Evolutionary conservation across 345 rosid species (phyloP), one percentile per base, ranked within the genome.

Genomic region (Pistacia vera): DNA sequence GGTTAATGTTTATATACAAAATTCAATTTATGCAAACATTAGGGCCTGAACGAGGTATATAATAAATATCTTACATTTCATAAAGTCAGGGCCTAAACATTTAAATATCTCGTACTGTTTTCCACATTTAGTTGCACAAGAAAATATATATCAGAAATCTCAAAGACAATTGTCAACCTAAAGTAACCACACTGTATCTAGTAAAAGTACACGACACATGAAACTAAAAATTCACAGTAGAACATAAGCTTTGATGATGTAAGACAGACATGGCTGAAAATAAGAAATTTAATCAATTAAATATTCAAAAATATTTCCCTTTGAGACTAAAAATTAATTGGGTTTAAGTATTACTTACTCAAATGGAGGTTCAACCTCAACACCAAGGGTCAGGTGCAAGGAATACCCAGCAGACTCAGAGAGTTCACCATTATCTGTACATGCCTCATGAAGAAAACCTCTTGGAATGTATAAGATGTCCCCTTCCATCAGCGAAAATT

Each of bases 291-390:
- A n/a, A 70, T 18, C 59, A 70, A n/a, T 57, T 69, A 55, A 70
- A 61, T 55, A 25, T 11, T 16, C 1, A 33, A 25, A 54, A 2
- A n/a, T 67, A 12, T 67, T 68, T 0, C 35, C 16, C 2, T 13
- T 6, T 20, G 2, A 1, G 5, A 49, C 14, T 8, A 68, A 10
- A 41, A 66, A 8, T 3, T 46, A 16, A 49, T 49, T 16, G 5
- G 18, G 1, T 5, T 5, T 30, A 68, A 77, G 14, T 64, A 58
- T 77, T 51, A 85, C 93, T 88, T 82, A 88, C 93, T 88, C 89
- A 72, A 90, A 90, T 25, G 90, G 90, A 77, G 87, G 87, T 70
- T 88, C 93, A 81, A 90, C 87, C 72, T 90, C 93, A 68, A 90
- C 75, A 22, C 88, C 85, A 78, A 88, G 85, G 4, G 91, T 90